Percentiles rank a stretch among this genome's conserved stretches.
These are phyloP conservation scores for Fagus sylvatica DNA, from an alignment of 306 rosid genomes.

Conservation along the genomic window DNA sequence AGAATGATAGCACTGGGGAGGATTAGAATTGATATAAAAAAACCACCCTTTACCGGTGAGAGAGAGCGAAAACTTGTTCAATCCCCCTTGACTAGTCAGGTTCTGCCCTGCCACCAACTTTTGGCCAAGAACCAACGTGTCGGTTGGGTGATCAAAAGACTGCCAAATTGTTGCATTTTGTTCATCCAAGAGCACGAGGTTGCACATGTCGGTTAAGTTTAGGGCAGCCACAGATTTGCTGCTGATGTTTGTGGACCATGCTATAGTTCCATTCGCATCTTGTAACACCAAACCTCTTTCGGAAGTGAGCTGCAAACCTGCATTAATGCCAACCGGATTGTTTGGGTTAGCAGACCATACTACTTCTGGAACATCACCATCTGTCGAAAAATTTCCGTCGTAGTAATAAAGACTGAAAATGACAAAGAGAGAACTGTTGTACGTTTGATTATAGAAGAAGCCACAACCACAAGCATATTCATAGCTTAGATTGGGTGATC, in stretches of 20 bases:
- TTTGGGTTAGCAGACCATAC: slow-evolving; percentile 4
- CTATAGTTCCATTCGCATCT: background rate
- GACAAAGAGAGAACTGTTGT: background rate
- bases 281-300: background rate
- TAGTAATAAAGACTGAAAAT: background rate
- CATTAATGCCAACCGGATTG: background rate
- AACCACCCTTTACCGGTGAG: background rate
- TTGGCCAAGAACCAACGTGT: background rate
- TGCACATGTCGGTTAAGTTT: background rate
- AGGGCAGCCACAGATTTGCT: background rate
- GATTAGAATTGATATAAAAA: background rate
- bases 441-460: background rate
- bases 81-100: background rate
- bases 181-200: background rate
- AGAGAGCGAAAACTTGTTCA: background rate
- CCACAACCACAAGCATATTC: background rate
- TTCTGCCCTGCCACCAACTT: background rate
- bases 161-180: background rate
- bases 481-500: too few relatives aligned
- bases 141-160: slow-evolving; percentile 3
- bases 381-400: accelerated
- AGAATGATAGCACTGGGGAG: background rate
- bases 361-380: background rate
- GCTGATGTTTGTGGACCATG: background rate
- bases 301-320: background rate